Evolutionary conservation across 106 monocot species (phyloP), one percentile per base, ranked within the genome.

Genomic region (Amphibolis antarctica): DNA sequence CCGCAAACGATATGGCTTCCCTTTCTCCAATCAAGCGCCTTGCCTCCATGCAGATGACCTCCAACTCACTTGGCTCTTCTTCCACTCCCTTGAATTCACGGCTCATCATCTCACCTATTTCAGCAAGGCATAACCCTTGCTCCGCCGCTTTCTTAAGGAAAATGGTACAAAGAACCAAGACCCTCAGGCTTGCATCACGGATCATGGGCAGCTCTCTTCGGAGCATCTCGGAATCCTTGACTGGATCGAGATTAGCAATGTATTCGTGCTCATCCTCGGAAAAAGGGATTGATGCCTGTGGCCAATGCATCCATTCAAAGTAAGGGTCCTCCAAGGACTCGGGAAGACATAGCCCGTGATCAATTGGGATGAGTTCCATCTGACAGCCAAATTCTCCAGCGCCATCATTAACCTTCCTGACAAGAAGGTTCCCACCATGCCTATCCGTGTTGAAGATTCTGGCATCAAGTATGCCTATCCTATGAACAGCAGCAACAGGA

Each of bases 291-390:
- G 92, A 93, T 31, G 92, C 79, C 60, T 93, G 92, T n/a, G 92
- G 88, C 92, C 92, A 93, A 60, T 93, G 85, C 66, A 93, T 93
- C 92, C 92, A 93, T 49, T 93, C 92, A 62, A 93, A 88, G 64
- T 93, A 93, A 29, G 92, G 92, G 67, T 93, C 92, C 54, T 93
- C 92, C 46, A 93, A 68, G 60, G 79, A 76, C 62, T 93, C 92
- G 1, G 92, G 92, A 21, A 93, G 76, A 69, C 88, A 93, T 13
- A 93, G 78, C 2, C 92, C 92, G 67, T 93, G 92, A 63, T 93
- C 92, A 23, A 93, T 93, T 0, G 92, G 92, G 57, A 83, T 80
- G 0, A 93, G 80, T 64, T 93, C 92, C 48, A 78, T 59, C 65
- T 78, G 77, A 43, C 69, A 69, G 78, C 70, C 71, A 61, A 71